Base-by-base conservation (phyloP, 164 flowering plant species). In the Magnolia kwangsiensis region DNA sequence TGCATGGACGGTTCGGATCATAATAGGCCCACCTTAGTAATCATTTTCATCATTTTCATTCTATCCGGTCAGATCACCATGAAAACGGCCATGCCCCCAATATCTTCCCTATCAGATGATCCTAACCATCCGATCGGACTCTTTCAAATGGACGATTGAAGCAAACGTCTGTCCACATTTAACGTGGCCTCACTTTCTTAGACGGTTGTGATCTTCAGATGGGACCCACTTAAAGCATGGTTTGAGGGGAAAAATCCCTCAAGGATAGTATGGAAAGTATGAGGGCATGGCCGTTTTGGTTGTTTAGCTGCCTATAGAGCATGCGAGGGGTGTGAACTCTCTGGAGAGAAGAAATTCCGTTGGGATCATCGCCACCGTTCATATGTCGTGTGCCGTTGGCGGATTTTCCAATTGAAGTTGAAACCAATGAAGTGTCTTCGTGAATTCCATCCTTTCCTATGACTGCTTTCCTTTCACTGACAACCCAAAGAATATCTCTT, bases 341-440 rank as follows among this genome's bases (percentile, higher is more conserved):
- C 64, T 23, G 1, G 20, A 16, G 61, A 55, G 51, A 50, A 9
- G 11, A 55, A 23, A 72, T 14, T 19, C 51, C 67, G 23, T 79
- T 64, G 78, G 9, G 64, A 58, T 51, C 65, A 69, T 77, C 80
- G 74, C 58, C 68, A 13, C n/a, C 67, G 63, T n/a, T 24, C 24
- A 72, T 49, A 49, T 23, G n/a, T 16, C 6, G 14, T 63, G 51
- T 61, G 45, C 3, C 58, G 59, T n/a, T 67, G 74, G 71, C 76
- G 80, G 83, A 81, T 49, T 59, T 24, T 18, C 74, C 81, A 75
- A 78, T 58, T 72, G 29, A 58, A 75, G 18, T 67, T 51, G 73
- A 71, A 63, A 24, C 75, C 79, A 61, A 72, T 20, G 77, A 72
- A 75, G 74, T 24, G 50, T 69, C 81, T 76, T 81, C 65, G 77